A percentile compares a stretch with the other conserved stretches of the same genome.
Evolutionary conservation across 2,329 filamentous ascomycete species (phyloP).

Genomic region (Cordyceps javanica): DNA sequence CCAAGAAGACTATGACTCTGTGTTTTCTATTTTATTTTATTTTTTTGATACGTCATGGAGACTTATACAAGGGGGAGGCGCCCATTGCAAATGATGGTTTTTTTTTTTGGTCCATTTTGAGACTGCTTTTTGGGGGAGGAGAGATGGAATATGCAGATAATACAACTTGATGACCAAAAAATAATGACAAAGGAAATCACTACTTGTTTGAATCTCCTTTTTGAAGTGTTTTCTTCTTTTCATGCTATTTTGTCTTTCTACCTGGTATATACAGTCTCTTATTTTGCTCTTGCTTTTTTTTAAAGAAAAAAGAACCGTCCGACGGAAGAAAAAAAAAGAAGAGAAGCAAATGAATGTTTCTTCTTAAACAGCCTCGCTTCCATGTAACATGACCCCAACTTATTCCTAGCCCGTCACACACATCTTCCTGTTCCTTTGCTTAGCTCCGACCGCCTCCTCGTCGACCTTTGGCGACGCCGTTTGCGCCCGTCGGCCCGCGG

Average conservation of each 20-base stretch:
- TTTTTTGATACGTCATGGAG: background rate
- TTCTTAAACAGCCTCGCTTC: slow-evolving; percentile 2
- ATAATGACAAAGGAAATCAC: too few relatives aligned
- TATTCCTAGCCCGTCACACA: too few relatives aligned
- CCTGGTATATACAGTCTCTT: slow-evolving; percentile 7
- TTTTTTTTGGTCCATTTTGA: too few relatives aligned
- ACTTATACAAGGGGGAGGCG: background rate
- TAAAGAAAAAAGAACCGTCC: background rate
- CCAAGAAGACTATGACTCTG: background rate
- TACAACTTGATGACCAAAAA: background rate
- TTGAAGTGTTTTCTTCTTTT: background rate
- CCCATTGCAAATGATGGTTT: background rate
- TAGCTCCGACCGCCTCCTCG: slow-evolving; percentile 22
- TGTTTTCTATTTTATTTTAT: background rate
- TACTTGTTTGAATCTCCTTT: background rate
- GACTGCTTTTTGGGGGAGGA: background rate
- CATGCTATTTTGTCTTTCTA: background rate
- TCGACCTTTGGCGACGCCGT: slow-evolving; percentile 36
- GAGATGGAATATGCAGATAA: background rate
- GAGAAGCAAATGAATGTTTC: background rate
- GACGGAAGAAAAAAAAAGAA: background rate
- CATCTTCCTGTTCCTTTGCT: background rate
- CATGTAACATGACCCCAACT: background rate
- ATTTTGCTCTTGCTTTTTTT: too few relatives aligned
- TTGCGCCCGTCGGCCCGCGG: slow-evolving; percentile 27